phyloP scores from a whole-genome alignment of 1,284 basidiomycete genomes.

The Cryptococcus depauperatus region DNA sequence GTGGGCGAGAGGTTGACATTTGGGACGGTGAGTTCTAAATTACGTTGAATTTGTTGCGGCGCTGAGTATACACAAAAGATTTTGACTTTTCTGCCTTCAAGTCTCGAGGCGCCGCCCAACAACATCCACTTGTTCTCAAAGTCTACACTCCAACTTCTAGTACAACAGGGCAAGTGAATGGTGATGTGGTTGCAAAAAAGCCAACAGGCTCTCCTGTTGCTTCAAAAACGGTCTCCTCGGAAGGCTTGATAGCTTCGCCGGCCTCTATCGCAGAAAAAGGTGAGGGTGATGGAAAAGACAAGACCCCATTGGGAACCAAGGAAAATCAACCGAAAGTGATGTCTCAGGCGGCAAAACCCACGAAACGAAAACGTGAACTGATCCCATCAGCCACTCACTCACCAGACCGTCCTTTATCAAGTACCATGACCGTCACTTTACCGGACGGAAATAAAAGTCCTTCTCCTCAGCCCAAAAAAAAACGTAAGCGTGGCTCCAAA shows the following conservation, averaged over 20 bases:
- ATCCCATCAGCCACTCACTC: not conserved
- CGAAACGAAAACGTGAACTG: slow-evolving; percentile 2
- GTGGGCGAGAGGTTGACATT: slow-evolving; percentile 24
- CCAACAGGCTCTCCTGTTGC: not conserved
- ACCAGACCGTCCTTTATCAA: not conserved
- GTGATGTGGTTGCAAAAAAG: too few relatives aligned
- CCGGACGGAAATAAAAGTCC: not conserved
- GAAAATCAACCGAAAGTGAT: not conserved
- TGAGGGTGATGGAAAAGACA: not conserved
- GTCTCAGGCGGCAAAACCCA: not conserved
- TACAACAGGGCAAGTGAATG: not conserved
- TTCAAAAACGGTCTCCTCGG: not conserved
- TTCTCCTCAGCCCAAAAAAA: slow-evolving; percentile 4
- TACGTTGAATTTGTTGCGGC: too few relatives aligned
- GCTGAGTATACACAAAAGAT: too few relatives aligned
- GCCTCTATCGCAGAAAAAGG: not conserved
- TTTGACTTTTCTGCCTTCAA: slow-evolving; percentile 27
- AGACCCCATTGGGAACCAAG: not conserved
- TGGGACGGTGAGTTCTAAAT: slow-evolving; percentile 32
- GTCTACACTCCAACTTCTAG: slow-evolving; percentile 9
- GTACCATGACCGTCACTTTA: too few relatives aligned
- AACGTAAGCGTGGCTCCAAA: not conserved
- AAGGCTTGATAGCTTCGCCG: not conserved
- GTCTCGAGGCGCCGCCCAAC: slow-evolving; percentile 17
- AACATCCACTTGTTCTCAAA: slow-evolving; percentile 7